These are phyloP conservation scores for Capillidium heterosporum DNA, from an alignment of 371 early-diverging fungal genomes.

Conservation along the genomic window DNA sequence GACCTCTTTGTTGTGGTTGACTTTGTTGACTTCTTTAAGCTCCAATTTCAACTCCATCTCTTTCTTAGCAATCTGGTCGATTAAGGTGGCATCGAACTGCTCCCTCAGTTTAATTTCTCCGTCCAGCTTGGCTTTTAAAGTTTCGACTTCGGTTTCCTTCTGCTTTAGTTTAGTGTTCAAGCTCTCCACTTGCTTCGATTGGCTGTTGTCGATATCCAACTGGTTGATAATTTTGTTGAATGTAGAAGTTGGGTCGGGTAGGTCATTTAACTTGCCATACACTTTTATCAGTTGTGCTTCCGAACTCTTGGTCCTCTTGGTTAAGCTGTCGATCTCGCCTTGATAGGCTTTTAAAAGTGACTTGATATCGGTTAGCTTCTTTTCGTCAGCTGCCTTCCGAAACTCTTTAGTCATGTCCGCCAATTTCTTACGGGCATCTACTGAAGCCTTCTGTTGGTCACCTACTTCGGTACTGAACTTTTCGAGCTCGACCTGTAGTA, in stretches of 20 bases:
- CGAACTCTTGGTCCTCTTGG: constrained; percentile 64
- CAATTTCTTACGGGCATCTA: constrained; percentile 54
- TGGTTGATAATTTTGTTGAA: constrained; percentile 16
- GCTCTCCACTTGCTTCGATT: constrained; percentile 30
- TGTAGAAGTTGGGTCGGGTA: constrained; percentile 69
- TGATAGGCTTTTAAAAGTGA: constrained; percentile 68
- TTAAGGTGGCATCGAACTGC: background rate
- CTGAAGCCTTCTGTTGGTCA: constrained; percentile 54
- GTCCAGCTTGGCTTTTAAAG: constrained; percentile 20
- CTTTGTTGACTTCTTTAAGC: constrained; percentile 16
- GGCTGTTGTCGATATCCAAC: constrained; percentile 21
- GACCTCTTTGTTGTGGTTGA: constrained; percentile 15
- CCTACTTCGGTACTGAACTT: constrained; percentile 47
- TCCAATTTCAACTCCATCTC: constrained; percentile 21
- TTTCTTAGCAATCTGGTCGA: constrained; percentile 28
- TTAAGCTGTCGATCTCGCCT: constrained; percentile 73
- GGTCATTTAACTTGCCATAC: constrained; percentile 60
- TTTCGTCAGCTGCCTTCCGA: constrained; percentile 52
- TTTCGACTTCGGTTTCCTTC: constrained; percentile 16
- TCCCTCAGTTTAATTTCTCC: background rate
- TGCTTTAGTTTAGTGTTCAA: constrained; percentile 23
- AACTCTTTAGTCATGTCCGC: constrained; percentile 78
- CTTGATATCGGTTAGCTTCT: constrained; percentile 55
- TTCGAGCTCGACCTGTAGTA: constrained; percentile 44
- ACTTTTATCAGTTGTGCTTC: constrained; percentile 63